Evolutionary conservation across 2,329 filamentous ascomycete genomes (phyloP).

Genomic region (Gyromitra esculenta): DNA sequence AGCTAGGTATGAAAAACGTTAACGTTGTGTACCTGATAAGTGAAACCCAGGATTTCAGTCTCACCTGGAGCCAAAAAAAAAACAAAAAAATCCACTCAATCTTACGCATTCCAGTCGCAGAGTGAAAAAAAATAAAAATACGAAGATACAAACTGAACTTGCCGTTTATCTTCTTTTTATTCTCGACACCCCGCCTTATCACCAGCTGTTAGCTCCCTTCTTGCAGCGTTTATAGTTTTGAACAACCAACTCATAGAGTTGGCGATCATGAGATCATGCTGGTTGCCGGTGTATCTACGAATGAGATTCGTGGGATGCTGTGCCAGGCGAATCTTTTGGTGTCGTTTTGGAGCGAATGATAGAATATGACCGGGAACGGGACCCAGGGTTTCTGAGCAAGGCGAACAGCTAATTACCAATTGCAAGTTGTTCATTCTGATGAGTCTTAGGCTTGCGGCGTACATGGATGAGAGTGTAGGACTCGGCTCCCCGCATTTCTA

Average conservation of each 20-base stretch:
- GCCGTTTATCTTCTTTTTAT: slow-evolving; percentile 11
- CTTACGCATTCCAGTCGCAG: slow-evolving; percentile 5
- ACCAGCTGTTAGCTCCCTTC: slow-evolving; percentile 23
- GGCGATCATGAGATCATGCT: slow-evolving; percentile 31
- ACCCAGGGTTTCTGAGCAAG: slow-evolving; percentile 27
- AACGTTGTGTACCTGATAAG: slow-evolving; percentile 27
- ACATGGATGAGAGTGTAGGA: background rate
- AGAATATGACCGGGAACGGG: slow-evolving; percentile 32
- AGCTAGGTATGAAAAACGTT: background rate
- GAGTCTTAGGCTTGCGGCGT: slow-evolving; percentile 3
- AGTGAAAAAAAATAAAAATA: background rate
- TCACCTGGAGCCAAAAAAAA: slow-evolving; percentile 26
- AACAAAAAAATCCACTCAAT: slow-evolving; percentile 39
- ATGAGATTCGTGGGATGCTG: slow-evolving; percentile 34
- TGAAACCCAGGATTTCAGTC: slow-evolving; percentile 23
- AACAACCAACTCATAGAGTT: slow-evolving; percentile 23
- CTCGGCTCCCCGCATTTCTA: slow-evolving; percentile 38
- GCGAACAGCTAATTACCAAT: slow-evolving; percentile 42
- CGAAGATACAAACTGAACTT: slow-evolving; percentile 14
- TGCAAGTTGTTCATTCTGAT: slow-evolving; percentile 32
- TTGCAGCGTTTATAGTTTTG: slow-evolving; percentile 24
- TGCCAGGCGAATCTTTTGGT: slow-evolving; percentile 24
- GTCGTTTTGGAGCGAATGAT: slow-evolving; percentile 23
- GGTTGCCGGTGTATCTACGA: slow-evolving; percentile 24
- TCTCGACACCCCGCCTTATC: slow-evolving; percentile 7